Evolutionary conservation across 2,329 filamentous ascomycete species (phyloP).

Genomic region (Lachnellula arida): DNA sequence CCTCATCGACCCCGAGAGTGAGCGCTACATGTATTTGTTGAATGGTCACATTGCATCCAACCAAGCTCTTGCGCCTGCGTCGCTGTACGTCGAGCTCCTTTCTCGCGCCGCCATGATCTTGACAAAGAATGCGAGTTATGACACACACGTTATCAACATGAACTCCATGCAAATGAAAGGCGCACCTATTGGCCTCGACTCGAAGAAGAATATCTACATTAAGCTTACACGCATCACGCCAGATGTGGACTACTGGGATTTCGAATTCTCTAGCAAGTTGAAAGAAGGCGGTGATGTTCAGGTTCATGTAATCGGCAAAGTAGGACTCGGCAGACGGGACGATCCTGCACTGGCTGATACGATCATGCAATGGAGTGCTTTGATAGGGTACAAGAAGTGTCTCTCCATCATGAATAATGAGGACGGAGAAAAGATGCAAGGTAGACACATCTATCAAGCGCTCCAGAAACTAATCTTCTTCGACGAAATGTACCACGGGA

Average conservation of each 20-base stretch:
- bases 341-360: background rate
- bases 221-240: background rate
- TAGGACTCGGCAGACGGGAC: background rate
- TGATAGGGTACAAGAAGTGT: constrained; percentile 26
- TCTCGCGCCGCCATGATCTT: constrained; percentile 4
- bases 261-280: background rate
- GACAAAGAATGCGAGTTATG: background rate
- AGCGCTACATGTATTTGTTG: constrained; percentile 34
- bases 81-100: constrained; percentile 4
- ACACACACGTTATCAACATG: background rate
- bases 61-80: constrained; percentile 7
- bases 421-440: constrained; percentile 33
- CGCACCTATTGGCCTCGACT: constrained; percentile 1
- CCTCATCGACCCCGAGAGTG: constrained; percentile 36
- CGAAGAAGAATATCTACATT: background rate
- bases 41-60: constrained; percentile 35
- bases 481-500: constrained; percentile 29
- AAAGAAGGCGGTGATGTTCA: background rate
- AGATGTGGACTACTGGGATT: background rate
- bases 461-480: constrained; percentile 37
- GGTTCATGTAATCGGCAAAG: background rate
- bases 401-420: constrained; percentile 26
- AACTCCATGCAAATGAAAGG: constrained; percentile 1
- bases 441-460: constrained; percentile 36
- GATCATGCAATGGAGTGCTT: background rate